A percentile compares a stretch with the other conserved stretches of the same genome.
These are phyloP conservation scores for Zostera marina DNA, from an alignment of 116 monocot species.

Conservation along the genomic window DNA sequence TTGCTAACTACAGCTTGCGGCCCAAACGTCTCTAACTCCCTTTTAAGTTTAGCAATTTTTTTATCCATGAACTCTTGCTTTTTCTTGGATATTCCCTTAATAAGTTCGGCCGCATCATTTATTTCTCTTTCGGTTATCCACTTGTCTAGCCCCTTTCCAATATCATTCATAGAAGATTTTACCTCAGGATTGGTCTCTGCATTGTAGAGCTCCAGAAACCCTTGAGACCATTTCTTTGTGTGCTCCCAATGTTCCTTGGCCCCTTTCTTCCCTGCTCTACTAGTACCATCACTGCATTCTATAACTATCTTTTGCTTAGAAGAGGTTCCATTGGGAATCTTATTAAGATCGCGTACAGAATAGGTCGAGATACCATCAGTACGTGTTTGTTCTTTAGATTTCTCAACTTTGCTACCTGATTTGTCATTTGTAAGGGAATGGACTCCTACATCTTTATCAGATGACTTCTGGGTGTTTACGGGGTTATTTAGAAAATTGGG, in stretches of 20 bases:
- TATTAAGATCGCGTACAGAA: slow-evolving; percentile 14
- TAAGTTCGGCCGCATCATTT: slow-evolving; percentile 36
- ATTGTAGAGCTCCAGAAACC: slow-evolving; percentile 75
- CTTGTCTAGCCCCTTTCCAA: slow-evolving; percentile 75
- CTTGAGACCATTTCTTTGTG: slow-evolving; percentile 81
- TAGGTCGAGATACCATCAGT: slow-evolving; percentile 7
- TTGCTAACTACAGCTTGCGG: slow-evolving; percentile 65
- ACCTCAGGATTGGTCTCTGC: slow-evolving; percentile 63
- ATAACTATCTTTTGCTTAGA: slow-evolving; percentile 31
- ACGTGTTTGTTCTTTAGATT: slow-evolving; percentile 9
- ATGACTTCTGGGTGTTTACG: slow-evolving; percentile 1
- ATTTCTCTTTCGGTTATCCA: slow-evolving; percentile 65
- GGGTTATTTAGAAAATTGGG: slow-evolving; percentile 35
- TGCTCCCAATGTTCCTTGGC: slow-evolving; percentile 74
- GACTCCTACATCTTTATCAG: slow-evolving; percentile 5
- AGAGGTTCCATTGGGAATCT: slow-evolving; percentile 12
- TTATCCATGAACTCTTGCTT: slow-evolving; percentile 49
- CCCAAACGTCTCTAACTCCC: slow-evolving; percentile 55
- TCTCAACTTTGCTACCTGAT: slow-evolving; percentile 10
- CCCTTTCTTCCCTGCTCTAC: slow-evolving; percentile 47
- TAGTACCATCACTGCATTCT: slow-evolving; percentile 71
- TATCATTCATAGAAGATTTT: slow-evolving; percentile 57
- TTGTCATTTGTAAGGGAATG: not conserved
- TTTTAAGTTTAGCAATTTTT: slow-evolving; percentile 58
- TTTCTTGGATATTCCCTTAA: slow-evolving; percentile 41